Evolutionary conservation across 2,329 filamentous ascomycete genomes (phyloP), one percentile per base, ranked within the genome.

Genomic region (Calonectria fujianensis): DNA sequence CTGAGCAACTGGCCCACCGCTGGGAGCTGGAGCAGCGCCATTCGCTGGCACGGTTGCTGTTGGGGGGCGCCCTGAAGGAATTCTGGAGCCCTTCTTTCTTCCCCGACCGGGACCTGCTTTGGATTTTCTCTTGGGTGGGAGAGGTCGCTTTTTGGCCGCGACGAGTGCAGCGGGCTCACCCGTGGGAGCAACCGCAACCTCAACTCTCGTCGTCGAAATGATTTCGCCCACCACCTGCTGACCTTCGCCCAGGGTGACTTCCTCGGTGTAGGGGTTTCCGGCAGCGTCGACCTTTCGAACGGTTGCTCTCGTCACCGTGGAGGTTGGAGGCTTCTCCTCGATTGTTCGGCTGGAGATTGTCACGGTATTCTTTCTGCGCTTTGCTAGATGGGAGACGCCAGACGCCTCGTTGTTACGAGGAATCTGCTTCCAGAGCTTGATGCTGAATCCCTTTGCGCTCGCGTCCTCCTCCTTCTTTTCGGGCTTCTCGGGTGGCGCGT

Each of bases 211-310:
- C 1, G 90, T 91, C 0, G 90, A 89, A 73, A 95, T 91, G 66
- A 98, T 93, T 82, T 98, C 96, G 72, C 95, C 95, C 76, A 96
- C 94, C 0, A 98, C 90, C 7, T 88, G 88, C 82, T 97, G 94
- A 0, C 95, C 96, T 72, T 96, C 94, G 7, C 92, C 91, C 5
- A 98, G 90, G 27, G 95, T 94, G 10, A 97, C 92, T 80, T 97
- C 95, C 83, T 97, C 95, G 2, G 96, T 93, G 75, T 94, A 95
- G 13, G 95, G 90, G 79, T 96, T 96, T 31, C 96, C 96, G 1
- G 92, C 91, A 6, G 93, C 93, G 82, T 98, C 95, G 14, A 93
- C 87, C 78, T 94, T 93, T 80, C 94, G 92, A 69, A 98, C 94
- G 29, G 94, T 97, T 0, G 94, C 95, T 81, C 94, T 94, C 10